Evolutionary conservation across 306 rosid genomes (phyloP), one percentile per base, ranked within the genome.

Genomic region (Fragaria iinumae): DNA sequence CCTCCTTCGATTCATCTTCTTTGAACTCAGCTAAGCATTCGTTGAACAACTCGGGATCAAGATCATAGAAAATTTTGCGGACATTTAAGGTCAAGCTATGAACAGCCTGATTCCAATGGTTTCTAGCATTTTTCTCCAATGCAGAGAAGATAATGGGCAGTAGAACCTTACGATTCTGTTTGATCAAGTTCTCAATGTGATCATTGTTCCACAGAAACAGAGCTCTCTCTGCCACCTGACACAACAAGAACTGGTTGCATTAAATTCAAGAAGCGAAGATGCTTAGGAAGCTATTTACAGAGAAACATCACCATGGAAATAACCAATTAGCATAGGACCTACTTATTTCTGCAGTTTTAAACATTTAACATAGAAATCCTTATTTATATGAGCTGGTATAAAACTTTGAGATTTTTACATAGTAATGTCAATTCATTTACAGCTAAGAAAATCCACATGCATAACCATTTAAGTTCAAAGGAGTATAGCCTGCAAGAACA

Each of bases 81-180:
- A 87, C 96, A 55, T 90, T 90, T 49, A 89, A 67, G 41, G 97
- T 92, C 91, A 92, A 80, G 80, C 92, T 84, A 78, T 86, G 91
- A 48, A 92, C 97, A 62, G 93, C 92, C 79, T 92, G 97, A 73
- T 89, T 92, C 97, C 97, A 90, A 77, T 90, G 97, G 64, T 77
- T 82, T 80, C 79, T 88, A 6, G 88, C 80, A 79, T 89, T 92
- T 84, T 47, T 87, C 88, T 93, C 94, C 87, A 93, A 63, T 29
- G 96, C 96, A 55, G 96, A 90, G 80, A 92, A 86, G 74, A 90
- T 82, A 52, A 90, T 89, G 53, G 97, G 97, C 21, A 92, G 87
- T 74, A 90, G 79, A 34, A 90, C 93, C 62, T 82, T 80, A 66
- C 91, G 77, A 71, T 90, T 87, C 82, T 89, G 96, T 81, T 79